Evolutionary conservation across 2,329 filamentous ascomycete species (phyloP), one percentile per base, ranked within the genome.

Genomic region (Ceratocystis destructans): DNA sequence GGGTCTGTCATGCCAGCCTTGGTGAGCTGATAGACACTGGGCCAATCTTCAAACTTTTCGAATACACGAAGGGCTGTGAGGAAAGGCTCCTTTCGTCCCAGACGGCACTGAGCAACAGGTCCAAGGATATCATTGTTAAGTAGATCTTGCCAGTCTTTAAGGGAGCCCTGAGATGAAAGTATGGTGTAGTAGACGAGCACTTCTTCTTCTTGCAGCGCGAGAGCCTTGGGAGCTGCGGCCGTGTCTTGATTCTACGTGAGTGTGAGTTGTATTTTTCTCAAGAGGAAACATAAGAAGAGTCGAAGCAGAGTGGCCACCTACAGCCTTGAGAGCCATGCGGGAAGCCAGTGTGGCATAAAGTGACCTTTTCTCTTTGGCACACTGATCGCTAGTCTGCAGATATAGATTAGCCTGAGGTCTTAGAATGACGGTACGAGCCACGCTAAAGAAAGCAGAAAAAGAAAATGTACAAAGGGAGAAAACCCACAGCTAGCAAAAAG

Each of bases 281-380:
- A 33, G 12, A 17, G 15, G 25, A n/a, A 5, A n/a, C 5, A 28
- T 15, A n/a, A 20, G 17, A 59, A 31, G 31, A 20, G 15, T 8
- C 7, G 33, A n/a, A 37, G 55, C 5, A 37, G 12, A 31, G 37
- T 41, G 37, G 3, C 10, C 37, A 64, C 64, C 62, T 45, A 68
- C 66, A 25, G 61, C 66, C 44, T 68, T 68, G 5, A 61, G 62
- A 2, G 66, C 66, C 66, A 68, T 68, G 5, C 66, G 59, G 20
- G 79, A 71, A 0, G 80, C 77, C 17, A 84, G 73, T 70, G 78
- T 79, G 12, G 77, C 76, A 65, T 83, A 84, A 0, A 84, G 73
- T 67, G 78, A 79, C 67, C 75, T 78, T 72, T 82, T 83, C 20
- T 78, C 76, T 0, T 77, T 75, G 0, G 79, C 75, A 31, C 77